A percentile compares a stretch with the other conserved stretches of the same genome.
Evolutionary conservation across 352 stramenopile genomes (phyloP).

Genomic region (Lagenidium giganteum): DNA sequence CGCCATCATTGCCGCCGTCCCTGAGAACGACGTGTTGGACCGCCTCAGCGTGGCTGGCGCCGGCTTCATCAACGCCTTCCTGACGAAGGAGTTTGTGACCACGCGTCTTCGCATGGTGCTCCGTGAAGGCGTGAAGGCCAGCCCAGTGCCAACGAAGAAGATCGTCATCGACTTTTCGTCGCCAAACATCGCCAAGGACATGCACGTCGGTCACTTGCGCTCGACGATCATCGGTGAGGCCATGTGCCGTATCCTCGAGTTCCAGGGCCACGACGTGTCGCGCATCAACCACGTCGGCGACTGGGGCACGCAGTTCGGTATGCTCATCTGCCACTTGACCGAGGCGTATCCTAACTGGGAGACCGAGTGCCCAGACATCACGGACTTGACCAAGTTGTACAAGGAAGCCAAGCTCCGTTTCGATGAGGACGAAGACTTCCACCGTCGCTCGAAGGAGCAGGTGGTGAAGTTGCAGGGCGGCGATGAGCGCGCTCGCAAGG

Average conservation of each 20-base stretch:
- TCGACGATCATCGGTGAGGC: conserved; percentile 91
- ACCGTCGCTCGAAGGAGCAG: conserved; percentile 94
- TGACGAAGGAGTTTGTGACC: conserved; percentile 84
- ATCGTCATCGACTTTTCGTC: conserved; percentile 84
- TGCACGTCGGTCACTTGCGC: conserved; percentile 85
- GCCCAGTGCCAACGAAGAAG: conserved; percentile 76
- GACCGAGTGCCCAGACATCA: conserved; percentile 92
- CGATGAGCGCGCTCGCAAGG: conserved; percentile 71
- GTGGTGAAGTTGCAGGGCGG: conserved; percentile 98
- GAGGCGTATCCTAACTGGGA: conserved; percentile 95
- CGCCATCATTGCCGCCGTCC: conserved; percentile 86
- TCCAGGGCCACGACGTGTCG: conserved; percentile 76
- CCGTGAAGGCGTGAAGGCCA: conserved; percentile 61
- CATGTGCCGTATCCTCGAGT: conserved; percentile 84
- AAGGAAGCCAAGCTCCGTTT: conserved; percentile 95
- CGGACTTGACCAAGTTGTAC: conserved; percentile 92
- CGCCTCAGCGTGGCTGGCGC: conserved; percentile 88
- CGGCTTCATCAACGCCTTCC: conserved; percentile 97
- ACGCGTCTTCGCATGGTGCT: conserved; percentile 68
- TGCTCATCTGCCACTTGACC: conserved; percentile 99
- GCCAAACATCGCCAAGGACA: conserved; percentile 87
- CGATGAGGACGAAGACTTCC: conserved; percentile 95
- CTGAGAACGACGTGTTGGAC: conserved; percentile 83
- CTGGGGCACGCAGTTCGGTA: conserved; percentile 97
- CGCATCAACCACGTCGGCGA: conserved; percentile 85